phyloP scores from a whole-genome alignment of 257 asterid genomes.

The Solanum pimpinellifolium region DNA sequence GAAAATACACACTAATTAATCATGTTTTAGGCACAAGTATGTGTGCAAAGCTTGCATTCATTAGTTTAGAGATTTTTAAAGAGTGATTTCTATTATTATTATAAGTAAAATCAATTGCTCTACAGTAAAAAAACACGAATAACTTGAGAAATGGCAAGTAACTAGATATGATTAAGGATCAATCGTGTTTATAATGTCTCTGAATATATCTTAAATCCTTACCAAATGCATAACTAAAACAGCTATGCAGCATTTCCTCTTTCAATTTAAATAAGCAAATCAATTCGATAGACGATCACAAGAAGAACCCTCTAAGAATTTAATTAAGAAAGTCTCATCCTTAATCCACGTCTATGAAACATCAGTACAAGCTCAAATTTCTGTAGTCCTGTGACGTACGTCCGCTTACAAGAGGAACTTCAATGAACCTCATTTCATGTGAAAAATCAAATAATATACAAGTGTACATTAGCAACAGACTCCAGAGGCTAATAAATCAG shows the following conservation, averaged over 20 bases:
- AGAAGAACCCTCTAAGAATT: background rate
- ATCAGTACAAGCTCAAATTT: background rate
- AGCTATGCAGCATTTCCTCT: background rate
- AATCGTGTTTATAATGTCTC: background rate
- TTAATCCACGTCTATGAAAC: background rate
- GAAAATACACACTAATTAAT: background rate
- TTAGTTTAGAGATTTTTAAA: background rate
- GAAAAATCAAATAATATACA: constrained; percentile 32
- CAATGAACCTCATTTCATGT: constrained; percentile 23
- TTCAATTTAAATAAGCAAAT: background rate
- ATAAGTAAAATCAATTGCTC: background rate
- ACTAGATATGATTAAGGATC: background rate
- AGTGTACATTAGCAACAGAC: constrained; percentile 22
- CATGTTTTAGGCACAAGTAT: background rate
- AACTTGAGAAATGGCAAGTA: background rate
- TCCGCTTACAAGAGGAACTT: background rate
- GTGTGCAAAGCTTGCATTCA: background rate
- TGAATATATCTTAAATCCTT: background rate
- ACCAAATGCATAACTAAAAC: background rate
- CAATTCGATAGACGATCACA: background rate
- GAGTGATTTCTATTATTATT: background rate
- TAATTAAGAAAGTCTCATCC: background rate
- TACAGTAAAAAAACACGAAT: background rate
- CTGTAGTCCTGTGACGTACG: background rate
- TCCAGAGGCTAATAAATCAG: constrained; percentile 4